Conservation (phyloP, 768 basidiomycete species). For the Pisolithus tinctorius region DNA sequence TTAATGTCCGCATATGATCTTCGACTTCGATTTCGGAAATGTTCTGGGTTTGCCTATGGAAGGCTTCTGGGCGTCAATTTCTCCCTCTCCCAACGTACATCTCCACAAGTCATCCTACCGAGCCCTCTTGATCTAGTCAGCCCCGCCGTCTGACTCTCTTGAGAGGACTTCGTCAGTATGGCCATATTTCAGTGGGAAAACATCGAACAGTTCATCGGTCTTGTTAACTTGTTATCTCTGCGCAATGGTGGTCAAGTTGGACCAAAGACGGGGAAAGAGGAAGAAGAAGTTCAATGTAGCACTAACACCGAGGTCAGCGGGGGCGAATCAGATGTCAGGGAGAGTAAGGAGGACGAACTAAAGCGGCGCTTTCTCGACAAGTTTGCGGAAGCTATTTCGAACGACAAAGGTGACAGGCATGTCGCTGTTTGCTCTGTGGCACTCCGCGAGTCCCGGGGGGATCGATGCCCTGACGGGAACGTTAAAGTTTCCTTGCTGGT, state of each 20-base stretch:
- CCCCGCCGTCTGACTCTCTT: no score
- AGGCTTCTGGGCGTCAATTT: no score
- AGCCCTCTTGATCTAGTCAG: no score
- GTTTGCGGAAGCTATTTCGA: neutral
- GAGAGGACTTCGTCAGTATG: neutral
- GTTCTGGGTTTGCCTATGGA: no score
- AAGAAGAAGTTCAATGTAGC: neutral
- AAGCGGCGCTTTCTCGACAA: slow-evolving; percentile 1
- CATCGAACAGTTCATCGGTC: slow-evolving; percentile 1
- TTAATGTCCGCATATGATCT: no score
- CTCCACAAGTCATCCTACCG: no score
- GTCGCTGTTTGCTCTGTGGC: neutral
- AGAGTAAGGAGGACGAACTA: neutral
- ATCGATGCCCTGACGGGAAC: neutral
- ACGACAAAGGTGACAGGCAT: neutral
- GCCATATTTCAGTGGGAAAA: neutral
- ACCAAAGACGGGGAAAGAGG: neutral
- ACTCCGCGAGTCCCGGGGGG: neutral
- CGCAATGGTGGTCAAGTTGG: neutral
- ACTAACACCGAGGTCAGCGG: no score
- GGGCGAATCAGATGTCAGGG: slow-evolving; percentile 9
- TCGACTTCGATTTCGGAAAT: no score
- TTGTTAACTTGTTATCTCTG: neutral
- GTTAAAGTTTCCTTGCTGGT: neutral
- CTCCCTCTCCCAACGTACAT: no score